Evolutionary conservation across 2,329 filamentous ascomycete species (phyloP).

Genomic region (Septoria petroselini): DNA sequence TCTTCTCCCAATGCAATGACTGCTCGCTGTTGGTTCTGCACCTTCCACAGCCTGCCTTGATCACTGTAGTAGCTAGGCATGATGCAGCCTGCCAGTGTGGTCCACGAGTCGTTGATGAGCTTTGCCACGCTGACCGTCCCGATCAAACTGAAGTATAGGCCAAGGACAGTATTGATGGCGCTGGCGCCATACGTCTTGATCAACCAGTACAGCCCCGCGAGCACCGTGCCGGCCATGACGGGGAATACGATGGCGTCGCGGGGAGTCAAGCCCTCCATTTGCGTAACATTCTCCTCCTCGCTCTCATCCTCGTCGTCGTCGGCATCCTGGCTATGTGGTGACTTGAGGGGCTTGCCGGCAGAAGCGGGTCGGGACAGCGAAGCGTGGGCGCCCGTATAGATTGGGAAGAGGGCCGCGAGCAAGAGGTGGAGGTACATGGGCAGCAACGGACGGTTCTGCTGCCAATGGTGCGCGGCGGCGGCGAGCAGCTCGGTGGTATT

Average conservation of each 20-base stretch:
- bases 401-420: conserved; percentile 71
- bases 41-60: conserved; percentile 51
- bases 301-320: conserved; percentile 49
- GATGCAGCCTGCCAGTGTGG: conserved; percentile 62
- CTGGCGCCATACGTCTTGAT: conserved; percentile 85
- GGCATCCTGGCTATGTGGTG: conserved; percentile 34
- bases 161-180: conserved; percentile 76
- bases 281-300: conserved; percentile 53
- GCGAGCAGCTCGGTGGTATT: conserved; percentile 8
- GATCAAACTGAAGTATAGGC: conserved; percentile 77
- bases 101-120: conserved; percentile 68
- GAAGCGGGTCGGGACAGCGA: conserved; percentile 79
- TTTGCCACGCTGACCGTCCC: conserved; percentile 73
- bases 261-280: conserved; percentile 66
- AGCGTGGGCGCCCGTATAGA: conserved; percentile 81
- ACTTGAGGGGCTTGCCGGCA: conserved; percentile 58
- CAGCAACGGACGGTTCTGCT: conserved; percentile 42
- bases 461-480: conserved; percentile 19
- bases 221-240: conserved; percentile 66
- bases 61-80: conserved; percentile 69
- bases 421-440: conserved; percentile 61
- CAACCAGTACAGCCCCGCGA: conserved; percentile 77
- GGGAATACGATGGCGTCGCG: conserved; percentile 84
- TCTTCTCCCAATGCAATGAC: conserved; percentile 27
- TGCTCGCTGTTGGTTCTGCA: conserved; percentile 39